Base-by-base conservation (phyloP, 2,329 filamentous ascomycete genomes). In the Alternaria triticina region DNA sequence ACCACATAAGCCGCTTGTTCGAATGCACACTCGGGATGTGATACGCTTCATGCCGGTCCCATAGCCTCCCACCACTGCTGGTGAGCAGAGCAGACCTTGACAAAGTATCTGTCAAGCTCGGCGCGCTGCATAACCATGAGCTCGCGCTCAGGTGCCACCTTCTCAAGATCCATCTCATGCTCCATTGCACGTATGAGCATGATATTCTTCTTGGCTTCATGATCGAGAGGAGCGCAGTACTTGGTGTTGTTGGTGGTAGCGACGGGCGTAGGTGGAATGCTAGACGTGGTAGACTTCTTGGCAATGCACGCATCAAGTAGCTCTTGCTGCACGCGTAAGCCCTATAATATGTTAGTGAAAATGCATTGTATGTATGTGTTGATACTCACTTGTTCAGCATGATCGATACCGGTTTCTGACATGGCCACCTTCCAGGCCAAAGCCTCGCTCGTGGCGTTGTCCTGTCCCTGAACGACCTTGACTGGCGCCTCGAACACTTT, bases 181-280 rank as follows among this genome's bases (percentile, higher is more conserved):
- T 70, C 65, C 65, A 70, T 63, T 1, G 56, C 5, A 15, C 20
- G 54, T 10, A 67, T 51, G 10, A 68, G 55, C 25, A 60, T 49
- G 3, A 43, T 5, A 15, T 40, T 55, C 11, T 28, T 15, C 8
- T 57, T 56, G 30, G 12, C 4, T 3, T 4, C 58, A 1, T 61
- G 36, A 25, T 49, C 10, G 6, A 25, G 1, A 3, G 2, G 30
- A 12, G 6, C 5, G 5, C 30, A n/a, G 3, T 22, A 22, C 20
- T 23, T 9, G 28, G 15, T 12, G 11, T 9, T 25, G 15, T 10
- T 25, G 12, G 13, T 28, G 11, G 12, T 22, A 22, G 4, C 6
- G 13, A 25, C 15, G 23, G 23, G 6, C 23, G 23, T 25, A 8
- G 23, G 23, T 25, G 23, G 30, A 22, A 22, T n/a, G 30, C 11